Conservation (phyloP, 345 rosid genomes). For the Populus nigra region DNA sequence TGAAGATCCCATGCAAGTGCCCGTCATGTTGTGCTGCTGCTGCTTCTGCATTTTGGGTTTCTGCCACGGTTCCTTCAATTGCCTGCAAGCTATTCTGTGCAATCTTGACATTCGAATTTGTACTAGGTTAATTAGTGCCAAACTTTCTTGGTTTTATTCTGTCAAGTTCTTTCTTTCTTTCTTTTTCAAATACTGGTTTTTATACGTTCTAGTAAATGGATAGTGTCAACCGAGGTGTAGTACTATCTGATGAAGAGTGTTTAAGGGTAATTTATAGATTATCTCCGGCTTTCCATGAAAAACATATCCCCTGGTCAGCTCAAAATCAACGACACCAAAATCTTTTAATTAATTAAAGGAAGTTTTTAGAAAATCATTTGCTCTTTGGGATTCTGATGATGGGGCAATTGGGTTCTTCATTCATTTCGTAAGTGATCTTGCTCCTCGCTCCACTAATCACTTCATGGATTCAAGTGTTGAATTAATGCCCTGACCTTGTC, state of each 20-base stretch:
- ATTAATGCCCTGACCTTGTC: neutral
- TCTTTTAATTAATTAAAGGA: neutral
- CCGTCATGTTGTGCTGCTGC: neutral
- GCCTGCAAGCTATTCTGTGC: constrained; percentile 15
- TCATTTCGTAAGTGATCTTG: constrained; percentile 16
- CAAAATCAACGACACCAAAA: too few species aligned
- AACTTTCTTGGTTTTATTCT: neutral
- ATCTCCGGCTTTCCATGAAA: too few species aligned
- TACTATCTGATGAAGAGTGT: too few species aligned
- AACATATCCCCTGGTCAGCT: too few species aligned
- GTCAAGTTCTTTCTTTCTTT: neutral
- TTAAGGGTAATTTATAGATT: too few species aligned
- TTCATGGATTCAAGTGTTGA: neutral
- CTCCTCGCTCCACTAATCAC: neutral
- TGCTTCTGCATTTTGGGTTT: neutral
- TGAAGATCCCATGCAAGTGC: neutral
- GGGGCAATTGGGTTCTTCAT: constrained; percentile 5
- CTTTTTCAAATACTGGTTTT: neutral
- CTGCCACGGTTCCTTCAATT: neutral
- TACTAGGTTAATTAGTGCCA: constrained; percentile 22
- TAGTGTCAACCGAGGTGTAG: too few species aligned
- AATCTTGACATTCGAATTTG: constrained; percentile 22
- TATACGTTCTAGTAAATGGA: too few species aligned
- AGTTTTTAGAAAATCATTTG: constrained; percentile 9
- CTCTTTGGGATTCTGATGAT: constrained; percentile 18